These are phyloP conservation scores for Penicillium sp. DNA, from an alignment of 2,329 filamentous ascomycete genomes.

Conservation along the genomic window DNA sequence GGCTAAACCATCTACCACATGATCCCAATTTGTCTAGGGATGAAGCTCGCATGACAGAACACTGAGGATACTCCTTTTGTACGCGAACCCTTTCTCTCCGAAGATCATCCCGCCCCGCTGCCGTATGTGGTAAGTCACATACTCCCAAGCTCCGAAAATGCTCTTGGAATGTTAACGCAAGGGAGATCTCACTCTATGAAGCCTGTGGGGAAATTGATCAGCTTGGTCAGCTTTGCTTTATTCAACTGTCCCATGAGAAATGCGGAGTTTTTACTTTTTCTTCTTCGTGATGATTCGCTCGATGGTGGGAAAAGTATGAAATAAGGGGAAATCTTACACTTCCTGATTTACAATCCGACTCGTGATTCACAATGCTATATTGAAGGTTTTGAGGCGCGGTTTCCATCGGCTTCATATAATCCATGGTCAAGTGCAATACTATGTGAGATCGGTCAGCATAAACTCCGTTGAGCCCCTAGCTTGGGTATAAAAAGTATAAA, in stretches of 20 bases:
- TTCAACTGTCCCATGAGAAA: background rate
- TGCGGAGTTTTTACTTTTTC: background rate
- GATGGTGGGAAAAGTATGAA: background rate
- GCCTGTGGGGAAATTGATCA: background rate
- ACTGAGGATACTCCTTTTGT: background rate
- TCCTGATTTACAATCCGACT: background rate
- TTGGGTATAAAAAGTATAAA: background rate
- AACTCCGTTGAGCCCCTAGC: background rate
- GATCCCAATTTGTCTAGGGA: slow-evolving; percentile 6
- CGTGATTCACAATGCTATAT: background rate
- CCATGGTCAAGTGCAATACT: background rate
- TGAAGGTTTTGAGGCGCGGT: background rate
- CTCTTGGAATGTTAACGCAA: slow-evolving; percentile 19
- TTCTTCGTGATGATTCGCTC: background rate
- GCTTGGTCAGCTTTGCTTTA: background rate
- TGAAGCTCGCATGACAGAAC: background rate
- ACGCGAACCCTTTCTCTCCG: background rate
- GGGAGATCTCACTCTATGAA: slow-evolving; percentile 1
- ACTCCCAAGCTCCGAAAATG: slow-evolving; percentile 21
- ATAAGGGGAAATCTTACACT: background rate
- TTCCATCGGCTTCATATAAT: background rate
- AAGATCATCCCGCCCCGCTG: slow-evolving; percentile 10
- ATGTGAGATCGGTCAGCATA: background rate
- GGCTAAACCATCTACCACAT: background rate
- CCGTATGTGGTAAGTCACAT: slow-evolving; percentile 15